Evolutionary conservation across 768 basidiomycete species (phyloP).

Genomic region (Fistulinella prunicolor): DNA sequence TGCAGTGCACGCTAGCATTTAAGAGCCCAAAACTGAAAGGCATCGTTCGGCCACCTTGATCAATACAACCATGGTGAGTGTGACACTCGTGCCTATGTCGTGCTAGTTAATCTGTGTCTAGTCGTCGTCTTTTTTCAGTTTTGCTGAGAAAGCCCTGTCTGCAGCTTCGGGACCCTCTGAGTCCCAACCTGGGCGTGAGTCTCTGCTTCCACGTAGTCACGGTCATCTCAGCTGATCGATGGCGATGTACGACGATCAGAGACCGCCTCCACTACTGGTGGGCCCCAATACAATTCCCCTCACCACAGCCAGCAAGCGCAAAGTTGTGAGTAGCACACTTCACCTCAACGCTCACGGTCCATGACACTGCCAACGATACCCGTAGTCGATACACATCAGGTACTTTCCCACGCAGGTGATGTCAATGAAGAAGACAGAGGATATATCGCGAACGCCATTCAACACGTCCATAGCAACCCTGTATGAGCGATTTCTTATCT

Average conservation of each 20-base stretch:
- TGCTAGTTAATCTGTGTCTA: background rate
- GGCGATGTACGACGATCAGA: conserved; percentile 30
- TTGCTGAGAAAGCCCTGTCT: conserved; percentile 66
- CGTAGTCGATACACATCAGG: conserved; percentile 66
- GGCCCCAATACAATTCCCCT: conserved; percentile 59
- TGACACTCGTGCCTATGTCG: no score
- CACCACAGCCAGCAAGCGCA: conserved; percentile 37
- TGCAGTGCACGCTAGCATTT: conserved; percentile 13
- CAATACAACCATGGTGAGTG: conserved; percentile 25
- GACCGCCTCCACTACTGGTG: conserved; percentile 55
- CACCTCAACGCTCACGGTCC: conserved; percentile 4
- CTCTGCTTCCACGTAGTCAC: background rate
- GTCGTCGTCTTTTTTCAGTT: conserved; percentile 64
- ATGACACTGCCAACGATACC: conserved; percentile 3
- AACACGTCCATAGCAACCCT: conserved; percentile 20
- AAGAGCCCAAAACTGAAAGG: background rate
- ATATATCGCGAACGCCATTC: conserved; percentile 15
- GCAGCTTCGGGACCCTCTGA: conserved; percentile 37
- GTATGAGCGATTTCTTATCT: conserved; percentile 5
- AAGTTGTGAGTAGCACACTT: conserved; percentile 21
- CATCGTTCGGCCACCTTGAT: conserved; percentile 10
- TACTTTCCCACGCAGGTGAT: conserved; percentile 46
- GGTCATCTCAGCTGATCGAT: conserved; percentile 9
- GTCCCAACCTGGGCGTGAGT: conserved; percentile 4
- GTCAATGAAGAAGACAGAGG: conserved; percentile 7